Conservation (phyloP, 371 early-diverging fungal species). For the Mucor saturninus region DNA sequence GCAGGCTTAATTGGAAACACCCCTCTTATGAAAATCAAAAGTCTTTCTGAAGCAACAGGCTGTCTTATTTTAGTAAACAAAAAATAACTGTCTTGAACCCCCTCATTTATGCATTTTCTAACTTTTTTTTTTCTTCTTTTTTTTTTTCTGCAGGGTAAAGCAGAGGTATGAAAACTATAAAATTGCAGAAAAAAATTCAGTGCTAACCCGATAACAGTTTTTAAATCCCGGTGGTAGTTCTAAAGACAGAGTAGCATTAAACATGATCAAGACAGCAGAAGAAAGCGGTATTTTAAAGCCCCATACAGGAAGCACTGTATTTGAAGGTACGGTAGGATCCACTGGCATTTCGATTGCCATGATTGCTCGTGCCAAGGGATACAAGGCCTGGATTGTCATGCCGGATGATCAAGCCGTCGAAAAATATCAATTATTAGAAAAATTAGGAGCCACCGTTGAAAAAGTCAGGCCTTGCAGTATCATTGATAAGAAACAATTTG, state of each 20-base stretch:
- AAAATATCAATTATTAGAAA: slow-evolving; percentile 84
- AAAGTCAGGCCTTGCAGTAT: slow-evolving; percentile 92
- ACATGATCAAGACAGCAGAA: slow-evolving; percentile 85
- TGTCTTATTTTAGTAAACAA: slow-evolving; percentile 68
- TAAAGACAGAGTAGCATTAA: slow-evolving; percentile 93
- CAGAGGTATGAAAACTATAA: slow-evolving; percentile 24
- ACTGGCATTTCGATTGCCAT: slow-evolving; percentile 86
- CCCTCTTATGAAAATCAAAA: slow-evolving; percentile 84
- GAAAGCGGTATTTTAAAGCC: slow-evolving; percentile 60
- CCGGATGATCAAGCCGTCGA: slow-evolving; percentile 94
- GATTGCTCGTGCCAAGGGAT: slow-evolving; percentile 86
- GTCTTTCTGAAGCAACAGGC: slow-evolving; percentile 87
- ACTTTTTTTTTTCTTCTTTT: background rate
- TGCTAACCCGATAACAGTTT: slow-evolving; percentile 57
- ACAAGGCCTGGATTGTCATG: slow-evolving; percentile 93
- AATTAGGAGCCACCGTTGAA: slow-evolving; percentile 90
- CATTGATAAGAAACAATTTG: slow-evolving; percentile 91
- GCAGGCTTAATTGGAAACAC: slow-evolving; percentile 88
- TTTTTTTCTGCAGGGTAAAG: slow-evolving; percentile 32
- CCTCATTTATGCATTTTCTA: slow-evolving; percentile 9
- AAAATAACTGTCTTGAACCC: too few species aligned
- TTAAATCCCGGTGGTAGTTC: slow-evolving; percentile 93
- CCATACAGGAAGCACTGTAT: slow-evolving; percentile 77
- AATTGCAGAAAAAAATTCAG: background rate
- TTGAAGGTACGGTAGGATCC: slow-evolving; percentile 94